Conservation (phyloP, 2,329 filamentous ascomycete species). For the Fusarium floridanum region DNA sequence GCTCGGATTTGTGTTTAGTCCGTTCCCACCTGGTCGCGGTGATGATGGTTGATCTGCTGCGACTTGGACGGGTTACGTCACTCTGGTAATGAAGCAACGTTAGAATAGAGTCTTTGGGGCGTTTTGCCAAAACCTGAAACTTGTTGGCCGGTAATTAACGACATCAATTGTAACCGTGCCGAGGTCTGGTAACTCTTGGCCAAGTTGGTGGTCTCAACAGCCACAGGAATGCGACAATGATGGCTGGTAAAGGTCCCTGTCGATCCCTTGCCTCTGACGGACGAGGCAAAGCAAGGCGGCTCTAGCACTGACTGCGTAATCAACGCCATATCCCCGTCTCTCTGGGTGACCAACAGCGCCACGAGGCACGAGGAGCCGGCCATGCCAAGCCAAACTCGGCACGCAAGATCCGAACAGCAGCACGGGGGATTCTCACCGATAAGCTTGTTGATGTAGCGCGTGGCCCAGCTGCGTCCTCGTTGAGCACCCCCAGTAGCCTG, state of each 20-base stretch:
- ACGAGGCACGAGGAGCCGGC: not conserved
- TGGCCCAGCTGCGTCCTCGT: not conserved
- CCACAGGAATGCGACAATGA: not conserved
- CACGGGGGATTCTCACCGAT: slow-evolving; percentile 23
- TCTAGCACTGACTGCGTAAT: slow-evolving; percentile 2
- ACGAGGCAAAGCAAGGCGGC: not conserved
- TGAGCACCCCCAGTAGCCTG: slow-evolving; percentile 31
- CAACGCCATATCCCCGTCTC: slow-evolving; percentile 1
- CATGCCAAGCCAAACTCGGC: slow-evolving; percentile 32
- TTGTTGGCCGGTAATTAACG: not conserved
- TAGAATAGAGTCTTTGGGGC: not conserved
- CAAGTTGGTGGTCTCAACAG: not conserved
- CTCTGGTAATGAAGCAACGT: not conserved
- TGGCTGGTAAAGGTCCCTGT: slow-evolving; percentile 7
- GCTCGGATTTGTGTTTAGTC: slow-evolving; percentile 9
- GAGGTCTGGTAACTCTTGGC: not conserved
- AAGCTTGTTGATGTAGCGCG: slow-evolving; percentile 30
- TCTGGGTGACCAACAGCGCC: not conserved
- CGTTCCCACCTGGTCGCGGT: not conserved
- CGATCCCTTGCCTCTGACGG: slow-evolving; percentile 3
- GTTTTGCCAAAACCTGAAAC: not conserved
- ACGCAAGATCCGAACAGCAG: slow-evolving; percentile 21
- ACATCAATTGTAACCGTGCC: not conserved
- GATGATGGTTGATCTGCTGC: not conserved
- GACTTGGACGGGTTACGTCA: slow-evolving; percentile 5